Evolutionary conservation across 495 filamentous ascomycete species (phyloP).

Genomic region (Recurvomyces mirabilis): DNA sequence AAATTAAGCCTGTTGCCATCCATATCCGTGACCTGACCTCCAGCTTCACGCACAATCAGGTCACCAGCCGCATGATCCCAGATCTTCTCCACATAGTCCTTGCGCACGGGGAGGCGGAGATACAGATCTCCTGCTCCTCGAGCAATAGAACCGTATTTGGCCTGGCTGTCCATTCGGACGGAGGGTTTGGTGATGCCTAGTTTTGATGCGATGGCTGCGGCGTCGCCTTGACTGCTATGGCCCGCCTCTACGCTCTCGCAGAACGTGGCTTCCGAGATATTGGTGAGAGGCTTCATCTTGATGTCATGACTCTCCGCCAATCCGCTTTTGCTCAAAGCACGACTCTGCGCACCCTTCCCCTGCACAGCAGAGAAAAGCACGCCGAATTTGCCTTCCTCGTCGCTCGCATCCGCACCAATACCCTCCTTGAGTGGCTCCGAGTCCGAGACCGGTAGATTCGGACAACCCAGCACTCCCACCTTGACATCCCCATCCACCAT

Average conservation of each 20-base stretch:
- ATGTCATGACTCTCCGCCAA: slow-evolving; percentile 54
- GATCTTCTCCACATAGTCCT: slow-evolving; percentile 94
- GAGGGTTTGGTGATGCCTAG: slow-evolving; percentile 76
- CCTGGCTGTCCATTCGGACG: slow-evolving; percentile 92
- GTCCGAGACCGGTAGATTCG: slow-evolving; percentile 83
- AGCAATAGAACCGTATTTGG: slow-evolving; percentile 95
- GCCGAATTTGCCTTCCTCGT: slow-evolving; percentile 52
- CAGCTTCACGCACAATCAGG: slow-evolving; percentile 86
- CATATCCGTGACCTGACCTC: slow-evolving; percentile 81
- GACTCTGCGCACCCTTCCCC: slow-evolving; percentile 64
- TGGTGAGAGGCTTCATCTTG: slow-evolving; percentile 60
- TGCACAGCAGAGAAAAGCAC: slow-evolving; percentile 72
- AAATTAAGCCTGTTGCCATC: slow-evolving; percentile 75
- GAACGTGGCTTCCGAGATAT: slow-evolving; percentile 71
- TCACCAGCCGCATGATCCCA: slow-evolving; percentile 99
- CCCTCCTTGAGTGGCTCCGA: slow-evolving; percentile 51
- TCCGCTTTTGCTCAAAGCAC: slow-evolving; percentile 51
- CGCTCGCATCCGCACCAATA: slow-evolving; percentile 56
- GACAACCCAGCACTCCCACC: slow-evolving; percentile 86
- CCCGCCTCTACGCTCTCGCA: slow-evolving; percentile 90
- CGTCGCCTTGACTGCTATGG: slow-evolving; percentile 79
- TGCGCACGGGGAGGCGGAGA: slow-evolving; percentile 69
- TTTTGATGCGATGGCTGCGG: slow-evolving; percentile 69
- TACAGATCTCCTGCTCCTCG: slow-evolving; percentile 92
- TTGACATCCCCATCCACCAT: slow-evolving; percentile 92